phyloP scores from a whole-genome alignment of 208 protist genomes.

The Hexamita inflata region DNA sequence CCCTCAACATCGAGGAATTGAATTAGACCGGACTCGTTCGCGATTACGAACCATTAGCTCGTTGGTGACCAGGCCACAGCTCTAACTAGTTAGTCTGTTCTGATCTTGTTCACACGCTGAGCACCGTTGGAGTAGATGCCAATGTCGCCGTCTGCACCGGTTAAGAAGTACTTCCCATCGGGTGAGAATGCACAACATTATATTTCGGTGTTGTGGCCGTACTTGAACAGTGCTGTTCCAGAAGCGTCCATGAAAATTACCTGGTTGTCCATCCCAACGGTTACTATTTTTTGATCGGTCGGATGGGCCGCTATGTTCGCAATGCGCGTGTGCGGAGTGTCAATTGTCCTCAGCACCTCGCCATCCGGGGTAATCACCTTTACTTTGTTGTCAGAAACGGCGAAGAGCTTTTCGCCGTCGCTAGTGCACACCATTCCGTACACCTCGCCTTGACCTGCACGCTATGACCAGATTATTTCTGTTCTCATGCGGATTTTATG shows the following conservation, averaged over 20 bases:
- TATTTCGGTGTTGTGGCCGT: conserved; percentile 6
- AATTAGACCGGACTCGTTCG: not conserved
- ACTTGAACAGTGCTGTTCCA: conserved; percentile 23
- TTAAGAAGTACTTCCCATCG: not conserved
- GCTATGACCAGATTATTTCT: not conserved
- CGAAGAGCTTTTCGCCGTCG: not conserved
- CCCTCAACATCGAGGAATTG: not conserved
- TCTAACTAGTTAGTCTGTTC: not conserved
- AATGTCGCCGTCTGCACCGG: not conserved
- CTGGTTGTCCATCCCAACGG: not conserved
- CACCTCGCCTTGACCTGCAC: not conserved
- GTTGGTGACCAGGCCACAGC: not conserved
- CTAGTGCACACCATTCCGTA: not conserved
- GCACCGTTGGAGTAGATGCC: not conserved
- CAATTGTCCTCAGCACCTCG: not conserved
- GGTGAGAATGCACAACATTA: conserved; percentile 11
- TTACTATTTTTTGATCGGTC: not conserved
- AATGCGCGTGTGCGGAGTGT: not conserved
- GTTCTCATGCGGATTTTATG: not conserved
- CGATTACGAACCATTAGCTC: not conserved
- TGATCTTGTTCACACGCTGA: not conserved
- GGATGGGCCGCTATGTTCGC: not conserved
- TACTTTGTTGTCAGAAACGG: not conserved
- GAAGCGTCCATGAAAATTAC: conserved; percentile 12
- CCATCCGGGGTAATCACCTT: not conserved